Conservation (phyloP, 2,329 filamentous ascomycete species). For the Talaromyces amestolkiae region DNA sequence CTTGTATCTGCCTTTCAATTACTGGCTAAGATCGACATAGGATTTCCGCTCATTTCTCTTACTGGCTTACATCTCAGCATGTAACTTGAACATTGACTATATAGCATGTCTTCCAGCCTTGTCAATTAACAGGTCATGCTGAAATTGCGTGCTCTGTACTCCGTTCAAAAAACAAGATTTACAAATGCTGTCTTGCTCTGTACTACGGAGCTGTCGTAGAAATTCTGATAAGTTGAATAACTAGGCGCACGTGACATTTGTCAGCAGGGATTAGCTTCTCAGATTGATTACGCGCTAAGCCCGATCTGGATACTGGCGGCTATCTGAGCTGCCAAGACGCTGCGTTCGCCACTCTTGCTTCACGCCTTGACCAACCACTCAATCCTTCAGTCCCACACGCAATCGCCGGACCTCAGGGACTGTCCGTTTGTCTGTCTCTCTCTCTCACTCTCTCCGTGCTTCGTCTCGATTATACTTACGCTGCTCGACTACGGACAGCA, state of each 20-base stretch:
- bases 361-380: constrained; percentile 3
- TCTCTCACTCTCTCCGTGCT: not conserved
- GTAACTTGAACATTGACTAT: too few species aligned
- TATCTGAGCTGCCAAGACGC: constrained; percentile 1
- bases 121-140: too few species aligned
- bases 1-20: too few species aligned
- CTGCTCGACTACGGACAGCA: not conserved
- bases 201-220: too few species aligned
- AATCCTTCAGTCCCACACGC: constrained; percentile 5
- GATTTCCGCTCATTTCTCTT: too few species aligned
- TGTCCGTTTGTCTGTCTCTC: not conserved
- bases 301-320: not conserved
- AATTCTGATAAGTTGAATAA: not conserved
- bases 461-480: not conserved
- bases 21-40: too few species aligned
- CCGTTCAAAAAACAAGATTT: too few species aligned
- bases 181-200: too few species aligned
- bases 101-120: too few species aligned
- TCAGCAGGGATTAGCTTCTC: not conserved
- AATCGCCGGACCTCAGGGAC: not conserved
- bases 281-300: not conserved
- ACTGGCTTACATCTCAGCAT: too few species aligned
- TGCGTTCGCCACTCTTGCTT: not conserved
- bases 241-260: not conserved
- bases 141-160: too few species aligned